Conservation (phyloP, 1,284 basidiomycete genomes). For the Naganishia sp. region DNA sequence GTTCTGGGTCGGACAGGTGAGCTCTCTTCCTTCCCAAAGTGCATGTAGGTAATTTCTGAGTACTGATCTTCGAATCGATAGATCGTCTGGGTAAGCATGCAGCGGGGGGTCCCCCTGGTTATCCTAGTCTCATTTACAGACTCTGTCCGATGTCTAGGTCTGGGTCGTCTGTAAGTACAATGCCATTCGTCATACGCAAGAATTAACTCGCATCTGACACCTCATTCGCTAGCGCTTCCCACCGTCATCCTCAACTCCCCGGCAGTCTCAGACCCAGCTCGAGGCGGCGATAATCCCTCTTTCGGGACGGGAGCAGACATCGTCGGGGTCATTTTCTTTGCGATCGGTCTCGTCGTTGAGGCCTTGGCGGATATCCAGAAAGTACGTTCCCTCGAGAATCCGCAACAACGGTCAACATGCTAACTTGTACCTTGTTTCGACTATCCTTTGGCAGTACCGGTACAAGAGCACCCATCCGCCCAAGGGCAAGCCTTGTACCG, state of each 20-base stretch:
- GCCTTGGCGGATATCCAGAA: conserved; percentile 67
- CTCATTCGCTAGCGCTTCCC: conserved; percentile 57
- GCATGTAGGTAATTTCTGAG: not conserved
- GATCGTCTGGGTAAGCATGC: conserved; percentile 21
- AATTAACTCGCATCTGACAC: not conserved
- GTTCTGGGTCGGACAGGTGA: conserved; percentile 58
- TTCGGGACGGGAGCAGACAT: conserved; percentile 70
- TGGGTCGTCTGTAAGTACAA: conserved; percentile 61
- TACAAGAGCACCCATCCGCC: conserved; percentile 62
- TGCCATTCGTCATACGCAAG: not conserved
- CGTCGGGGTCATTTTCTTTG: conserved; percentile 68
- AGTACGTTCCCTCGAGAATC: conserved; percentile 47
- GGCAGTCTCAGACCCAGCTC: conserved; percentile 59
- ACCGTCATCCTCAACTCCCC: conserved; percentile 69
- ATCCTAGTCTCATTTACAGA: too few species aligned
- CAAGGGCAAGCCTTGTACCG: conserved; percentile 63
- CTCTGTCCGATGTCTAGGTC: conserved; percentile 55
- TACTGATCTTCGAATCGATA: conserved; percentile 20
- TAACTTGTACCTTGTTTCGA: not conserved
- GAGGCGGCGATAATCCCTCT: conserved; percentile 58
- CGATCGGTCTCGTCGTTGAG: conserved; percentile 65
- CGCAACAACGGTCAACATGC: not conserved
- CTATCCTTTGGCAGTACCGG: conserved; percentile 54
- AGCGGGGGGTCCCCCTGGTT: too few species aligned
- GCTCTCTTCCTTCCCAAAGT: not conserved